These are phyloP conservation scores for Calonectria pauciramosa DNA, from an alignment of 2,329 filamentous ascomycete genomes.

Conservation along the genomic window DNA sequence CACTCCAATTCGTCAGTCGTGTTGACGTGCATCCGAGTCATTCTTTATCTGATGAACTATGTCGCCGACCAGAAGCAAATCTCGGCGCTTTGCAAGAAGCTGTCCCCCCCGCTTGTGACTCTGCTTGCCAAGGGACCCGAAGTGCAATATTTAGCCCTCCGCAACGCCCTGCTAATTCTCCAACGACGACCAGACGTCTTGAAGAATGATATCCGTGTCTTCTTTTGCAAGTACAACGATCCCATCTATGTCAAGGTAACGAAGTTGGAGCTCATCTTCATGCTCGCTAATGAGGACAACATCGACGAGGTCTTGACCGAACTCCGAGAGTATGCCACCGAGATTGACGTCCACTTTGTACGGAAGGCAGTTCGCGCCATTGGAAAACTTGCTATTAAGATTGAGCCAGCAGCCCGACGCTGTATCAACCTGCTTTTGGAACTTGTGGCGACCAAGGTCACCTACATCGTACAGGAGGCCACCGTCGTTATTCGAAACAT, in stretches of 20 bases:
- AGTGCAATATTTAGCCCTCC: conserved; percentile 95
- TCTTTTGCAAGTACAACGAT: conserved; percentile 99
- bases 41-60: conserved; percentile 99
- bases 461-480: conserved; percentile 98
- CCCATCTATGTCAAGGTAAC: conserved; percentile 99
- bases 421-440: conserved; percentile 96
- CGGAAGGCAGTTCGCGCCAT: conserved; percentile 98
- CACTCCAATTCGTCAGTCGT: conserved; percentile 98
- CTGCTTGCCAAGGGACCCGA: conserved; percentile 96
- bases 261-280: conserved; percentile 98
- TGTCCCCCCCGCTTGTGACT: conserved; percentile 95
- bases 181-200: conserved; percentile 94
- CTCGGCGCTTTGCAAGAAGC: conserved; percentile 86
- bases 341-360: conserved; percentile 99
- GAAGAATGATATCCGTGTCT: conserved; percentile 96
- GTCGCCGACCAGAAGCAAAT: conserved; percentile 93
- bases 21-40: conserved; percentile 94
- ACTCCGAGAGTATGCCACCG: conserved; percentile 94
- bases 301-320: conserved; percentile 96
- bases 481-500: conserved; percentile 99
- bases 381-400: conserved; percentile 98
- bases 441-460: conserved; percentile 96
- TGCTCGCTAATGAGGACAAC: conserved; percentile 95
- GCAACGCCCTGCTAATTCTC: conserved; percentile 93
- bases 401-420: conserved; percentile 89